Evolutionary conservation across 1,284 basidiomycete genomes (phyloP), one percentile per base, ranked within the genome.

Genomic region (Phellopilus nigrolimitatus): DNA sequence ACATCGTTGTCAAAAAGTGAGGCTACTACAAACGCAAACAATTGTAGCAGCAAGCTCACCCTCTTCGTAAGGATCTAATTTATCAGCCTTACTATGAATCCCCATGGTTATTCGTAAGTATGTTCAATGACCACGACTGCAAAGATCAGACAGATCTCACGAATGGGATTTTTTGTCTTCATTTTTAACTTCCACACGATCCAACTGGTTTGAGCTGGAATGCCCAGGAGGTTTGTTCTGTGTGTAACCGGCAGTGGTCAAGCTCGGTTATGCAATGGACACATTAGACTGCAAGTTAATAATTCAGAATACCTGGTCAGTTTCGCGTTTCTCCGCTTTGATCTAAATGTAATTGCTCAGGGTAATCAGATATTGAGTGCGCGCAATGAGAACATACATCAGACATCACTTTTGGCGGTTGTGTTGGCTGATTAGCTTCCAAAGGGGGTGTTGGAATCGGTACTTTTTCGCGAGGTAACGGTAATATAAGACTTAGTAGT

Each of bases 31-130:
- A 7, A 36, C 34, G 37, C 34, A 13, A n/a, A 4, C n/a, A 47
- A 15, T 17, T 10, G 4, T 5, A n/a, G 34, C 6, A 17, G 24
- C 25, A 47, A 7, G 13, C 34, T 9, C 5, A 39, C 46, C 24
- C 37, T 47, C 46, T 17, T 39, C 46, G 33, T 38, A 47, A 24
- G 34, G 46, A 21, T 47, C 46, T n/a, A 28, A 12, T 30, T 47
- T 47, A 28, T 28, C 36, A 2, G 28, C 22, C 28, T 47, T 47
- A 15, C 46, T 28, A n/a, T n/a, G n/a, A n/a, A 39, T 21, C 10
- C 21, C 15, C 25, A 24, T 22, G n/a, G 28, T 10, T 37, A 13
- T 28, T 8, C 6, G 13, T 15, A n/a, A 27, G 27, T n/a, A n/a
- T n/a, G n/a, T n/a, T 36, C 5, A 36, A n/a, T 9, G 13, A 15